phyloP scores from a whole-genome alignment of 2,329 filamentous ascomycete species.

The Talaromyces sp. region DNA sequence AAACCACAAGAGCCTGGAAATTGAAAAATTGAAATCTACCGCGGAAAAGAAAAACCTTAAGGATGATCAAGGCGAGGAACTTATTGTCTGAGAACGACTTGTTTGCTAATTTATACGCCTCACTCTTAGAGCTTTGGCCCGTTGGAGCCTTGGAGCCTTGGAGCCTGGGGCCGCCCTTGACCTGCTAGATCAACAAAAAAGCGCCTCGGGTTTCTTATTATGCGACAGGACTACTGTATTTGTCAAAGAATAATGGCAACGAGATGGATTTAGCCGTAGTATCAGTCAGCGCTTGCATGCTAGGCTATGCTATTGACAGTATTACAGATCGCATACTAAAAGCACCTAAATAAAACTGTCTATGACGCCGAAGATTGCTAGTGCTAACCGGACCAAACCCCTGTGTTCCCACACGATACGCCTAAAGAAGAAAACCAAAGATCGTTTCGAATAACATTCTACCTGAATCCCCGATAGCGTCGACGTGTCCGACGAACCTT shows the following conservation, averaged over 20 bases:
- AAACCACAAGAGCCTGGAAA: no score
- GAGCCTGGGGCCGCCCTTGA: neutral
- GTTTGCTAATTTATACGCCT: neutral
- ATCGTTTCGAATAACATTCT: neutral
- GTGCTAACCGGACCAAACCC: neutral
- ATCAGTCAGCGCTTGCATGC: no score
- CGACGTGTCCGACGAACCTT: conserved; percentile 29
- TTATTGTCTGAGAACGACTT: neutral
- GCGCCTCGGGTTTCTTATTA: no score
- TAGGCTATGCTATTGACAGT: neutral
- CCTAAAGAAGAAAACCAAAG: neutral
- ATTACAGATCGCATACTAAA: neutral
- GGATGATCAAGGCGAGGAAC: neutral
- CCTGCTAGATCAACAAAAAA: neutral
- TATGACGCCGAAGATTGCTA: conserved; percentile 5
- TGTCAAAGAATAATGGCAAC: no score
- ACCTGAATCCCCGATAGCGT: conserved; percentile 28
- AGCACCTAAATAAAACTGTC: conserved; percentile 7
- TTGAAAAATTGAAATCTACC: neutral
- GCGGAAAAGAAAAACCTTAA: neutral
- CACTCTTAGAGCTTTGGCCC: neutral
- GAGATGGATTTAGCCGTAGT: no score
- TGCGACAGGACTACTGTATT: no score
- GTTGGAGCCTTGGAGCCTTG: neutral
- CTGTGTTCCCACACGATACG: neutral